Evolutionary conservation across 768 basidiomycete genomes (phyloP), one percentile per base, ranked within the genome.

Genomic region (Boletellus emodensis): DNA sequence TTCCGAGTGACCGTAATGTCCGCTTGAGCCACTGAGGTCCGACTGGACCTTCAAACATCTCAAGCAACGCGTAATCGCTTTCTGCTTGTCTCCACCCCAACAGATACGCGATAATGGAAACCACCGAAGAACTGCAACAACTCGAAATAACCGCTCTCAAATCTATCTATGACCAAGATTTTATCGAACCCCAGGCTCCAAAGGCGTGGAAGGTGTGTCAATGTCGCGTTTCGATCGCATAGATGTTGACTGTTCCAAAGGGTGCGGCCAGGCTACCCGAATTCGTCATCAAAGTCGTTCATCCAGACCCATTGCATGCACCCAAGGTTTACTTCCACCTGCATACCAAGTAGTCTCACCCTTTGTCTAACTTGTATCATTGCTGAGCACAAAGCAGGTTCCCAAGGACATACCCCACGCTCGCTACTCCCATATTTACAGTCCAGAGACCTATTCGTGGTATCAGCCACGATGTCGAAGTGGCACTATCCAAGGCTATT

Each of bases 111-210:
- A 48, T 53, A 54, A 89, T 90, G 88, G 87, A 89, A 71, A 78
- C 82, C 53, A 75, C 78, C 52, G 82, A 84, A 72, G 85, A 88
- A 73, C 74, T 77, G 63, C 79, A 79, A 65, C 74, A 75, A 52
- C 69, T 73, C 58, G 90, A 93, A 75, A 85, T 92, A 54, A 85
- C 84, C 43, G 87, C 83, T 28, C 75, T 92, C 54, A 80, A 81
- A 65, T 84, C 88, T 53, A 93, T 92, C 53, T 92, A 87, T 71
- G 84, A 76, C 57, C 79, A 85, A 54, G 83, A 91, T 61, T 91
- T 89, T 61, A 75, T 82, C 22, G 79, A 86, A 60, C 78, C 77
- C 48, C 84, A 84, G 18, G 83, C 87, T 14, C 84, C 85, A 30
- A 89, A 81, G 61, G 90, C 80, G 44, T 93, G 90, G 90, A 91